Evolutionary conservation across 192 early-diverging fungal genomes (phyloP), one percentile per base, ranked within the genome.

Genomic region (Backusella westeae): DNA sequence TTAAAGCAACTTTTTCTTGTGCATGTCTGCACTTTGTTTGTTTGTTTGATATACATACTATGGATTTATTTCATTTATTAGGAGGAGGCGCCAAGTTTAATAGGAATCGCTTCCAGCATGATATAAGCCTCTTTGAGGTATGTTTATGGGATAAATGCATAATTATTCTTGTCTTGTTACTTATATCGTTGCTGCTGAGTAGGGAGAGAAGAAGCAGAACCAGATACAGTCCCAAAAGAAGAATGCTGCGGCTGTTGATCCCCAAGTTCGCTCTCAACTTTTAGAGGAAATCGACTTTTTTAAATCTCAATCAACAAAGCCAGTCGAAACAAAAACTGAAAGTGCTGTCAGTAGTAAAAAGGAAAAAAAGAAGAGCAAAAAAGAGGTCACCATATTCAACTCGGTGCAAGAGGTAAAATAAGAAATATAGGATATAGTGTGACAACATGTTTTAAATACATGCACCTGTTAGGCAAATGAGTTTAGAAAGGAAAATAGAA

Each of bases 61-160:
- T 91, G 89, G 95, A 97, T 85, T 82, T 98, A 75, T 96, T 98
- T 88, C 88, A 91, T 68, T 83, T 95, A 49, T 87, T 99, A 19
- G 94, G 94, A 36, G 86, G 90, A 17, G 97, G 97, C 9, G 93
- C 96, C 9, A 92, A 87, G 76, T 99, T 99, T 72, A 91, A 99
- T 85, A 93, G 91, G 75, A 86, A 85, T 59, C 89, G 93, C 17
- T 97, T 94, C 82, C 85, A 91, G 69, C 84, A 91, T 3, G 96
- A 97, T 75, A 87, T 97, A 67, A 85, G 92, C 7, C 78, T 96
- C 17, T 95, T 98, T 85, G 86, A 96, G 80, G 92, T 91, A 89
- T 76, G 73, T 21, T 19, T 65, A 59, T n/a, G 15, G 15, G 1
- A 41, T 21, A 59, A n/a, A 35, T 21, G 34, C 26, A 67, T 34